Evolutionary conservation across 768 basidiomycete species (phyloP).

Genomic region (Suillus tomentosus): DNA sequence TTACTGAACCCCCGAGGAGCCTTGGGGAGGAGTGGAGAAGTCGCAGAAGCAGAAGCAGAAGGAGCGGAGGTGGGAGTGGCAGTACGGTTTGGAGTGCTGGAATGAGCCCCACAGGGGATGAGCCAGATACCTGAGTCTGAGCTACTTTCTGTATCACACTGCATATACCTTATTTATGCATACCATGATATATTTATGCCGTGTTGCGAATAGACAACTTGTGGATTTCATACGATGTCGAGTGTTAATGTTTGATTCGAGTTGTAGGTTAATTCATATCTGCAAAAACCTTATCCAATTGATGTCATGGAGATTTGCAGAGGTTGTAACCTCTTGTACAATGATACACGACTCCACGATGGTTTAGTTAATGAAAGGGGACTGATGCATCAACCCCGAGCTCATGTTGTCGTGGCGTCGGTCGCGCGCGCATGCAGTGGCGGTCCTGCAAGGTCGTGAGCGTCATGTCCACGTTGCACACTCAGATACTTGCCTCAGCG

Average conservation of each 20-base stretch:
- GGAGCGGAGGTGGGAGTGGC: slow-evolving; percentile 63
- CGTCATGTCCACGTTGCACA: not conserved
- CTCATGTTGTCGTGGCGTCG: not conserved
- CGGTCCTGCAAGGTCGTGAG: not conserved
- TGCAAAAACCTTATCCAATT: not conserved
- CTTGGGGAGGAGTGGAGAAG: slow-evolving; percentile 56
- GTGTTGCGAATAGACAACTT: not conserved
- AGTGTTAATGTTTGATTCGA: not conserved
- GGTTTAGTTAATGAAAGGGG: not conserved
- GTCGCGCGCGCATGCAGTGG: not conserved
- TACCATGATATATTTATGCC: slow-evolving; percentile 2
- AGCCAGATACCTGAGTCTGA: slow-evolving; percentile 34
- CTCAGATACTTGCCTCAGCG: not conserved
- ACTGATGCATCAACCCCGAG: not conserved
- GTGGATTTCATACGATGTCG: not conserved
- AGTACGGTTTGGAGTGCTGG: slow-evolving; percentile 90
- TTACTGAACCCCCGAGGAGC: slow-evolving; percentile 66
- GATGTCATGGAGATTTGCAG: not conserved
- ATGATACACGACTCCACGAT: not conserved
- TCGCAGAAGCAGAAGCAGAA: slow-evolving; percentile 45
- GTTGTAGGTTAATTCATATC: not conserved
- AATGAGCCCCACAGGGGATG: slow-evolving; percentile 64
- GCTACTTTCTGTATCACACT: slow-evolving; percentile 23
- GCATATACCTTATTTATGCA: slow-evolving; percentile 10
- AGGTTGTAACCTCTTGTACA: not conserved